These are phyloP conservation scores for Teunomyces pallodes DNA, from an alignment of 805 yeast genomes.

Conservation along the genomic window DNA sequence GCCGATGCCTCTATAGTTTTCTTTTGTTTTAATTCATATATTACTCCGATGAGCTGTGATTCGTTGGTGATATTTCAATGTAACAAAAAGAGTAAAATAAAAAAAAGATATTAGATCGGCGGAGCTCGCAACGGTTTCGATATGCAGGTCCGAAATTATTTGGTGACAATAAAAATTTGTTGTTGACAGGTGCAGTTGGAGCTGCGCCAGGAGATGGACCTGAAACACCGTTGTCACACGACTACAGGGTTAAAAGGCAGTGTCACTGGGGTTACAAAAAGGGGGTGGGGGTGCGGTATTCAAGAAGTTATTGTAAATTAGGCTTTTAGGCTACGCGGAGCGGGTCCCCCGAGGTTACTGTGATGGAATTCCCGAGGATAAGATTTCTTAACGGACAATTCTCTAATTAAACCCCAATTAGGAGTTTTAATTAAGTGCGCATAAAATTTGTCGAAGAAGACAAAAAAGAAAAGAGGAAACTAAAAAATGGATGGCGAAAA, in stretches of 20 bases:
- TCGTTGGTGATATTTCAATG: not conserved
- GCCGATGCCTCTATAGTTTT: not conserved
- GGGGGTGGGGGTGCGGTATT: no score
- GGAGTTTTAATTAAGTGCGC: not conserved
- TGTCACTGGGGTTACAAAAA: not conserved
- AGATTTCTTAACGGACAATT: not conserved
- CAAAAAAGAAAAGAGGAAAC: not conserved
- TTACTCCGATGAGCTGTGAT: not conserved
- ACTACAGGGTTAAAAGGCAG: not conserved
- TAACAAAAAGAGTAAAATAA: not conserved
- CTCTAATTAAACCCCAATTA: not conserved
- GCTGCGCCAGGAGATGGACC: not conserved
- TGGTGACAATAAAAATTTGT: not conserved
- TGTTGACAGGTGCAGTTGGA: not conserved
- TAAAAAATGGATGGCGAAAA: not conserved
- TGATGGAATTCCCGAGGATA: no score
- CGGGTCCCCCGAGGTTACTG: no score
- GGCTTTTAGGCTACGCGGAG: not conserved
- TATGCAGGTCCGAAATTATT: no score
- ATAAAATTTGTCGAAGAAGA: not conserved
- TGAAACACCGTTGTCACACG: not conserved
- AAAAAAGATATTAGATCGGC: not conserved
- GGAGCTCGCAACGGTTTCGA: not conserved
- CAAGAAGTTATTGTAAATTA: not conserved
- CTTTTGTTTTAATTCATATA: slow-evolving; percentile 1